phyloP scores from a whole-genome alignment of 2,329 filamentous ascomycete genomes.

The Xylariaceae sp. region DNA sequence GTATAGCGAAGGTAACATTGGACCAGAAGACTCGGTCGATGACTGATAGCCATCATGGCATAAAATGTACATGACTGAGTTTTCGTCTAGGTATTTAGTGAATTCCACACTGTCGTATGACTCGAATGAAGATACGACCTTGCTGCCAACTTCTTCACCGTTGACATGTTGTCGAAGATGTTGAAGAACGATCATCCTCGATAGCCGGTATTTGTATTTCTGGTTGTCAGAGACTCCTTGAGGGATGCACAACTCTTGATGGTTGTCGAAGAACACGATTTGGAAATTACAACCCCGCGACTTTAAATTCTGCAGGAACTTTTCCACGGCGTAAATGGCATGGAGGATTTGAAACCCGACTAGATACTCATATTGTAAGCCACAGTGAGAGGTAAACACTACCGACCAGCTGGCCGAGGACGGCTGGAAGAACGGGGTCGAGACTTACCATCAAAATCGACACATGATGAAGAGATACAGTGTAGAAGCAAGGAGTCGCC shows the following conservation, averaged over 20 bases:
- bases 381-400: not conserved
- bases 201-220: conserved; percentile 53
- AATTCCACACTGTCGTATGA: conserved; percentile 48
- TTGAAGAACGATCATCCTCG: conserved; percentile 58
- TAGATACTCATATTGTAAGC: not conserved
- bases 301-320: conserved; percentile 56
- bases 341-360: conserved; percentile 62
- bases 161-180: conserved; percentile 43
- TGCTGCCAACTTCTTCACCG: conserved; percentile 32
- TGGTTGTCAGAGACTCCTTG: conserved; percentile 23
- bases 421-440: no score
- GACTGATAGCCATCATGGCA: conserved; percentile 55
- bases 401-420: no score
- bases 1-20: conserved; percentile 5
- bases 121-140: conserved; percentile 34
- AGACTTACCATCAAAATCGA: conserved; percentile 56
- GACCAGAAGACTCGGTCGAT: not conserved
- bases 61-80: conserved; percentile 63
- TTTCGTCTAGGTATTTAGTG: conserved; percentile 45
- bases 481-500: conserved; percentile 67
- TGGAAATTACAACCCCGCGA: conserved; percentile 67
- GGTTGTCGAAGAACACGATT: conserved; percentile 61
- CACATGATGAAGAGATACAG: conserved; percentile 55
- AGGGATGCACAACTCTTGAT: conserved; percentile 54
- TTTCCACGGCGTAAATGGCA: conserved; percentile 64